Evolutionary conservation across 805 yeast genomes (phyloP).

Genomic region (Saccharomycopsis sp.): DNA sequence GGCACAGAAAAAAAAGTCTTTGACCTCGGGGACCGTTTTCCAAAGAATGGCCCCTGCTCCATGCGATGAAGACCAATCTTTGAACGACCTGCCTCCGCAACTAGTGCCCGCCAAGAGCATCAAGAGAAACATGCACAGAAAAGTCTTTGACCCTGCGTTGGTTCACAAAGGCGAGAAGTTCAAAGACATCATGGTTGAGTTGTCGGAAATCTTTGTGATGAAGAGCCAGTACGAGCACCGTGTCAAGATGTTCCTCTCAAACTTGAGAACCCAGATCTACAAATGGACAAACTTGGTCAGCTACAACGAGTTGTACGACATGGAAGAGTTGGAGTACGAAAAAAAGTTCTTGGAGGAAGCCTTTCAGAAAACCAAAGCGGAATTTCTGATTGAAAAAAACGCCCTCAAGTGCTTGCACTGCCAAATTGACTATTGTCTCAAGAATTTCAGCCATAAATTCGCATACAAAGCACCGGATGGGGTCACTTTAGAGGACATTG

Average conservation of each 20-base stretch:
- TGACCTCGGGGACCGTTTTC: too few species aligned
- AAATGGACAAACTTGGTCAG: conserved; percentile 17
- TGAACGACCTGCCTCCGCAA: too few species aligned
- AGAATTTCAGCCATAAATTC: background rate
- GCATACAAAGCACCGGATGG: conserved; percentile 2
- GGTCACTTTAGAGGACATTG: conserved; percentile 1
- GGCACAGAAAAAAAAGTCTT: too few species aligned
- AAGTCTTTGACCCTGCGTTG: background rate
- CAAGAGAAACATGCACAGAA: background rate
- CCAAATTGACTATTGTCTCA: conserved; percentile 6
- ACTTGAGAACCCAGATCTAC: conserved; percentile 13
- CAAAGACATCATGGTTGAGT: conserved; percentile 4
- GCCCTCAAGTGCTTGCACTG: background rate
- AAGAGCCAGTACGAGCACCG: conserved; percentile 7
- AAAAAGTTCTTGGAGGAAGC: conserved; percentile 4
- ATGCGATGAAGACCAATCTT: too few species aligned
- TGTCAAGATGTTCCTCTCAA: conserved; percentile 7
- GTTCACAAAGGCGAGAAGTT: conserved; percentile 1
- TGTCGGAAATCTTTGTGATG: conserved; percentile 3
- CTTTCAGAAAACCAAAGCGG: conserved; percentile 6
- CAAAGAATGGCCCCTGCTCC: too few species aligned
- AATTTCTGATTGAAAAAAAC: conserved; percentile 7
- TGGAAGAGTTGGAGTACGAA: conserved; percentile 14
- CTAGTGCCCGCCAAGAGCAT: too few species aligned
- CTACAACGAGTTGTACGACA: conserved; percentile 10